Percentiles rank a stretch among this genome's conserved stretches.
Evolutionary conservation across 352 stramenopile species (phyloP).

Genomic region (Pythium folliculosum): DNA sequence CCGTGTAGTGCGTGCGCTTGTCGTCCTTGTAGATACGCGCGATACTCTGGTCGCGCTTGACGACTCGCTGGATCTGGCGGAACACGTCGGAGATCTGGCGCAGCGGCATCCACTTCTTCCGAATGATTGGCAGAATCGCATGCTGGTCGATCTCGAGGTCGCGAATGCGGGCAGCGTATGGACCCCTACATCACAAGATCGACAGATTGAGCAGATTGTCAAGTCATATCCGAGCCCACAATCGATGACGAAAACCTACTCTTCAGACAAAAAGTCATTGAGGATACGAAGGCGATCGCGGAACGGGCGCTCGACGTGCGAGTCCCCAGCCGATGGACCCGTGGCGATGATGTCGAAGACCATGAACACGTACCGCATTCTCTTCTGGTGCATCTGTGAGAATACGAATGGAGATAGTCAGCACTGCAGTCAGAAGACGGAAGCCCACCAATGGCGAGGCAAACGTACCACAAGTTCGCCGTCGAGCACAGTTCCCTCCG

Average conservation of each 20-base stretch:
- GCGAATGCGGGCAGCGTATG: slow-evolving; percentile 67
- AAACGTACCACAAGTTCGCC: slow-evolving; percentile 83
- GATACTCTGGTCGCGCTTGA: slow-evolving; percentile 77
- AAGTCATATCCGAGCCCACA: neutral
- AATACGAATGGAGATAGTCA: neutral
- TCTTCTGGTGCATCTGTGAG: slow-evolving; percentile 73
- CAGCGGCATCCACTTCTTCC: slow-evolving; percentile 83
- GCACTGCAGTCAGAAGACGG: neutral
- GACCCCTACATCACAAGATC: slow-evolving; percentile 40
- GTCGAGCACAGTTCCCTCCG: slow-evolving; percentile 87
- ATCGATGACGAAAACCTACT: slow-evolving; percentile 45
- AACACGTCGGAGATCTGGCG: slow-evolving; percentile 86
- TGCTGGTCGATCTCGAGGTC: slow-evolving; percentile 65
- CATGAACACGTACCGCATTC: slow-evolving; percentile 88
- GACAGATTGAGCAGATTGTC: neutral
- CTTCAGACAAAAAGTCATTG: slow-evolving; percentile 83
- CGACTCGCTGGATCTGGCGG: slow-evolving; percentile 74
- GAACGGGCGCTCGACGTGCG: slow-evolving; percentile 83
- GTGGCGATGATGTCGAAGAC: slow-evolving; percentile 90
- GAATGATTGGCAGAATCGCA: slow-evolving; percentile 72
- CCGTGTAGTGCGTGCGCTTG: slow-evolving; percentile 87
- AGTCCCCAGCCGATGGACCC: slow-evolving; percentile 61
- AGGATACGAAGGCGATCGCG: slow-evolving; percentile 75
- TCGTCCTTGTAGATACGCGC: slow-evolving; percentile 80
- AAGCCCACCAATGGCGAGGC: no score